Conservation (phyloP, 495 filamentous ascomycete genomes). For the Hypoxylon perforatum region DNA sequence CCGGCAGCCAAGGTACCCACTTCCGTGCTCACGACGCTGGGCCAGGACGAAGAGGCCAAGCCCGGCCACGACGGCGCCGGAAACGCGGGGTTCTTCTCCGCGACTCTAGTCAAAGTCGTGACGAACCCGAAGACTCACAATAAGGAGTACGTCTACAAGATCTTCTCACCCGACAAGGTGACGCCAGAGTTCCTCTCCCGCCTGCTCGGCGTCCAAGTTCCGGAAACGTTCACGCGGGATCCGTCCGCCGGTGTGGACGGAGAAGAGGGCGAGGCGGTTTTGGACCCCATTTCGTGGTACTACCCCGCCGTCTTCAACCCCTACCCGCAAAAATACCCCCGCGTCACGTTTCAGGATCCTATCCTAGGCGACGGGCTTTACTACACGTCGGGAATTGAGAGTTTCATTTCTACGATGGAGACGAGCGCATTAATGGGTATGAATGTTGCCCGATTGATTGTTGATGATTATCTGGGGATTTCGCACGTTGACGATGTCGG, state of each 20-base stretch:
- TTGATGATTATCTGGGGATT: constrained; percentile 62
- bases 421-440: constrained; percentile 95
- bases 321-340: constrained; percentile 85
- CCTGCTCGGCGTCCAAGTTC: constrained; percentile 59
- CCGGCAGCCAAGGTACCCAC: constrained; percentile 67
- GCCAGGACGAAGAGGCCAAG: constrained; percentile 61
- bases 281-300: constrained; percentile 78
- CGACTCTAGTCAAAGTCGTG: constrained; percentile 78
- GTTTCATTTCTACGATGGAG: constrained; percentile 98
- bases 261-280: constrained; percentile 9
- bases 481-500: constrained; percentile 5
- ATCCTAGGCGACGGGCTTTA: constrained; percentile 75
- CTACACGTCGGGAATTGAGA: constrained; percentile 94
- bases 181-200: constrained; percentile 70
- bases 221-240: constrained; percentile 46
- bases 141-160: constrained; percentile 90
- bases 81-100: constrained; percentile 83
- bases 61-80: constrained; percentile 68
- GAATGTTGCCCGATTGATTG: constrained; percentile 86
- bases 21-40: constrained; percentile 84
- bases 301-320: constrained; percentile 76
- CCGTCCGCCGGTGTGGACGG: not conserved
- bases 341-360: constrained; percentile 87
- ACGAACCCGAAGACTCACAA: constrained; percentile 63
- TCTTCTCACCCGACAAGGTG: constrained; percentile 83